Conservation (phyloP, 2,329 filamentous ascomycete genomes). For the Paradendryphiella salina region DNA sequence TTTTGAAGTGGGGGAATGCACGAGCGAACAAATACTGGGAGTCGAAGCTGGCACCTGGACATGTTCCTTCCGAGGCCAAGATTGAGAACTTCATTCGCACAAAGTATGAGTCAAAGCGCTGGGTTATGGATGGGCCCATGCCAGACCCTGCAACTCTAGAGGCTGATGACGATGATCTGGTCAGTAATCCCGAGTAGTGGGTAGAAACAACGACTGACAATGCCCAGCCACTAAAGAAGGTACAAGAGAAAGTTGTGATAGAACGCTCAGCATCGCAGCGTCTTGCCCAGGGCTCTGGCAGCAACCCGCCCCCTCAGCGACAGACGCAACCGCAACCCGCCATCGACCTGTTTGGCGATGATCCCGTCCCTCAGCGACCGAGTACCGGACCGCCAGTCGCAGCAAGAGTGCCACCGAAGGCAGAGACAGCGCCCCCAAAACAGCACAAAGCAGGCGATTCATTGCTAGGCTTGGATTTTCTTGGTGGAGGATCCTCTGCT, state of each 20-base stretch:
- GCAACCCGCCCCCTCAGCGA: conserved; percentile 34
- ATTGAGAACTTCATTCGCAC: conserved; percentile 99
- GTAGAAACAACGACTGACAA: conserved; percentile 15
- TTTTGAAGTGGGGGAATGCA: conserved; percentile 93
- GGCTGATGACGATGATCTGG: conserved; percentile 77
- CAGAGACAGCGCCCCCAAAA: conserved; percentile 63
- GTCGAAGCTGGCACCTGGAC: conserved; percentile 84
- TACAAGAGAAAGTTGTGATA: conserved; percentile 71
- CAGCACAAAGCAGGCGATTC: conserved; percentile 79
- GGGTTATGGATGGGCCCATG: conserved; percentile 97
- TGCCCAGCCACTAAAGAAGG: conserved; percentile 63
- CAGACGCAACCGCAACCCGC: conserved; percentile 43
- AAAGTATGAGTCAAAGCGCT: conserved; percentile 98
- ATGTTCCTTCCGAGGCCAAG: conserved; percentile 93
- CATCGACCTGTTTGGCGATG: conserved; percentile 82
- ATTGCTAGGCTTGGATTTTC: conserved; percentile 87
- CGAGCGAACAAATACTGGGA: conserved; percentile 99
- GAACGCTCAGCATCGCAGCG: conserved; percentile 62
- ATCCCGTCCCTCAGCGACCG: conserved; percentile 68
- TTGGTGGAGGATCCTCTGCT: conserved; percentile 70
- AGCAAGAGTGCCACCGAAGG: conserved; percentile 61
- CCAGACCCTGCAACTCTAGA: conserved; percentile 90
- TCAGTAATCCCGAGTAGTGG: conserved; percentile 51
- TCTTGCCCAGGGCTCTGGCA: conserved; percentile 42
- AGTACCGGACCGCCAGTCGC: conserved; percentile 69